Percentiles rank a stretch among this genome's conserved stretches.
These are phyloP conservation scores for Starmerella bombi DNA, from an alignment of 805 yeast species.

Conservation along the genomic window DNA sequence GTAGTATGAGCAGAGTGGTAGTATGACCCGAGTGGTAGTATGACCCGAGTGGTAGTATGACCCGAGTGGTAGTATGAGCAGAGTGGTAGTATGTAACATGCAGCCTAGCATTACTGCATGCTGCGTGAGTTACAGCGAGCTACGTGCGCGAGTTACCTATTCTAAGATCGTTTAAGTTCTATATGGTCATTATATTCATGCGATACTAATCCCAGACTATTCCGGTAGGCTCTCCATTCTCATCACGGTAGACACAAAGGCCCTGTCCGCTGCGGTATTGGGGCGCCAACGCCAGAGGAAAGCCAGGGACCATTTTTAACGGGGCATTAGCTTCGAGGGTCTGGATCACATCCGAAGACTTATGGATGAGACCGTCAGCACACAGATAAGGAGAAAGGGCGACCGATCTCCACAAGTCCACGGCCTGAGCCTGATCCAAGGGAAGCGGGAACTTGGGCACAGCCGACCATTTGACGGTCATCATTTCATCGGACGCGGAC, in stretches of 20 bases:
- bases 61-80: too few species aligned
- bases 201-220: slow-evolving; percentile 15
- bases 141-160: too few species aligned
- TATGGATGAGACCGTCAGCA: slow-evolving; percentile 6
- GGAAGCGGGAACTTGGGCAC: slow-evolving; percentile 14
- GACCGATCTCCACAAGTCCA: slow-evolving; percentile 19
- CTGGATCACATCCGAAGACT: slow-evolving; percentile 21
- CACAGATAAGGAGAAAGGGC: slow-evolving; percentile 11
- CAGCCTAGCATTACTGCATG: too few species aligned
- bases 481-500: slow-evolving; percentile 1
- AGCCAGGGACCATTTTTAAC: slow-evolving; percentile 4
- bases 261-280: slow-evolving; percentile 6
- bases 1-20: too few species aligned
- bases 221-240: slow-evolving; percentile 7
- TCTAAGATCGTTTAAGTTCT: too few species aligned
- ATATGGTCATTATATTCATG: too few species aligned
- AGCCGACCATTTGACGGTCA: slow-evolving; percentile 10
- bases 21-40: too few species aligned
- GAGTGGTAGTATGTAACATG: too few species aligned
- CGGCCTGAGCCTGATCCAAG: slow-evolving; percentile 11
- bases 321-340: slow-evolving; percentile 42
- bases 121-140: too few species aligned
- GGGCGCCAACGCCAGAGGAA: slow-evolving; percentile 5
- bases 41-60: too few species aligned
- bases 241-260: slow-evolving; percentile 13